A percentile compares a stretch with the other conserved stretches of the same genome.
These are phyloP conservation scores for Parachaetomium inaequale DNA, from an alignment of 495 filamentous ascomycete genomes.

Conservation along the genomic window DNA sequence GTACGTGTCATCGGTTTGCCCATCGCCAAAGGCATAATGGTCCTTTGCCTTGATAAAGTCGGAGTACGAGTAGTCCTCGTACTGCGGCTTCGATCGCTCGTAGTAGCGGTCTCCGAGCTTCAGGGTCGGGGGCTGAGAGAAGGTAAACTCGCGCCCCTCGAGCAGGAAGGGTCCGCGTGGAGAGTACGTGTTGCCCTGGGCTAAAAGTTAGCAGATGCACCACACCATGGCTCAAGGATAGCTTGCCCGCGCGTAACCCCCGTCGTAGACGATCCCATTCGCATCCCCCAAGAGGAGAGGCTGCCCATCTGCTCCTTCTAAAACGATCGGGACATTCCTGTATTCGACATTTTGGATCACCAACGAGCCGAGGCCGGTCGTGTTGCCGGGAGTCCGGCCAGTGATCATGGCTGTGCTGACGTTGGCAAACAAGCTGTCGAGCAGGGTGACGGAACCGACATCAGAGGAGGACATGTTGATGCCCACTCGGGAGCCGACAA, in stretches of 20 bases:
- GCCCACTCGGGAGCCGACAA: conserved; percentile 72
- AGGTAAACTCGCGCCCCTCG: conserved; percentile 18
- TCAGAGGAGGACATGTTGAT: conserved; percentile 69
- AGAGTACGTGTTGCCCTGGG: conserved; percentile 27
- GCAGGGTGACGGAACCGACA: conserved; percentile 72
- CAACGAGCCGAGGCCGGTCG: conserved; percentile 62
- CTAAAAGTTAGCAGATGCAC: conserved; percentile 1
- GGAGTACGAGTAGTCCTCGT: conserved; percentile 48
- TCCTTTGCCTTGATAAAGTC: conserved; percentile 32
- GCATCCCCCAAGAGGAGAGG: conserved; percentile 44
- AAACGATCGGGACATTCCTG: conserved; percentile 48
- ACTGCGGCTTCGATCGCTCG: conserved; percentile 65
- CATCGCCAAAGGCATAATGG: conserved; percentile 30
- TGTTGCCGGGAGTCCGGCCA: conserved; percentile 52
- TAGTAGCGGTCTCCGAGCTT: conserved; percentile 50
- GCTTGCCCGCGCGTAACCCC: conserved; percentile 34
- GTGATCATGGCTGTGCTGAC: conserved; percentile 61
- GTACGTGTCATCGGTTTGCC: conserved; percentile 32
- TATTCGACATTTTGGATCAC: conserved; percentile 76
- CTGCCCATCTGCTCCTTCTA: conserved; percentile 48
- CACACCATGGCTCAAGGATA: conserved; percentile 26
- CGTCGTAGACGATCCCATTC: conserved; percentile 21
- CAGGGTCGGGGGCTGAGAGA: conserved; percentile 27
- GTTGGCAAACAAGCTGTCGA: conserved; percentile 72
- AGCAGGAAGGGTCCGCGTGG: conserved; percentile 24